These are phyloP conservation scores for Pythium rhizo-oryzae DNA, from an alignment of 352 stramenopile genomes.

Conservation along the genomic window DNA sequence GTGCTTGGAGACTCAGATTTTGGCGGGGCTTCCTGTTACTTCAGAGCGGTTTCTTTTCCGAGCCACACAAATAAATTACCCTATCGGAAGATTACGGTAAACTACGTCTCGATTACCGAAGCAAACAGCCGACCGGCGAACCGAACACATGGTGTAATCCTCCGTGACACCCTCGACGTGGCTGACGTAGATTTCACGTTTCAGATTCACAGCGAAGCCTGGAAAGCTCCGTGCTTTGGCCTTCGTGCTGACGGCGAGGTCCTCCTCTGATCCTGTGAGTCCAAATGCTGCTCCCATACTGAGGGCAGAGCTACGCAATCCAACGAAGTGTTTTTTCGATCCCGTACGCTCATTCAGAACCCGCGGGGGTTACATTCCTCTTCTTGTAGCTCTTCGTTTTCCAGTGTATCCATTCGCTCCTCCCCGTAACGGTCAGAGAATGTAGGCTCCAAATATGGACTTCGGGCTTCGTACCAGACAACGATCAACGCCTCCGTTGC, in stretches of 20 bases:
- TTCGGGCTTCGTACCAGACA: background rate
- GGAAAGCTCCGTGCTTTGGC: background rate
- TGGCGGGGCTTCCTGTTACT: constrained; percentile 14
- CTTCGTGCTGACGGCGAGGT: too few relatives aligned
- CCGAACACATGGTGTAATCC: constrained; percentile 1
- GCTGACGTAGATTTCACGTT: background rate
- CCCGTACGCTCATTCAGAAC: background rate
- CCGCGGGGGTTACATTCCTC: constrained; percentile 18
- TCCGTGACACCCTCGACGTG: constrained; percentile 22
- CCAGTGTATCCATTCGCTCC: background rate
- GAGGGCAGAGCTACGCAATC: too few relatives aligned
- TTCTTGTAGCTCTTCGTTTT: background rate
- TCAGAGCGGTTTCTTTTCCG: constrained; percentile 19
- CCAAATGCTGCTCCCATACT: too few relatives aligned
- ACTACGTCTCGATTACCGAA: constrained; percentile 22
- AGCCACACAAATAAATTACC: constrained; percentile 23
- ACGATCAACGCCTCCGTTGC: background rate
- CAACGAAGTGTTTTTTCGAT: too few relatives aligned
- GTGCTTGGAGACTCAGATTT: constrained; percentile 24
- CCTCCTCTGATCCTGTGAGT: too few relatives aligned
- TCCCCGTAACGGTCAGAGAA: constrained; percentile 5
- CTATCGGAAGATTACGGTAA: constrained; percentile 25
- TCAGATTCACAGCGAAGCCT: constrained; percentile 8
- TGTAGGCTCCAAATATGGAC: constrained; percentile 7
- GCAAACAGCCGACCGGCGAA: constrained; percentile 2